Evolutionary conservation across 371 early-diverging fungal genomes (phyloP), one percentile per base, ranked within the genome.

Genomic region (Mortierella sp.): DNA sequence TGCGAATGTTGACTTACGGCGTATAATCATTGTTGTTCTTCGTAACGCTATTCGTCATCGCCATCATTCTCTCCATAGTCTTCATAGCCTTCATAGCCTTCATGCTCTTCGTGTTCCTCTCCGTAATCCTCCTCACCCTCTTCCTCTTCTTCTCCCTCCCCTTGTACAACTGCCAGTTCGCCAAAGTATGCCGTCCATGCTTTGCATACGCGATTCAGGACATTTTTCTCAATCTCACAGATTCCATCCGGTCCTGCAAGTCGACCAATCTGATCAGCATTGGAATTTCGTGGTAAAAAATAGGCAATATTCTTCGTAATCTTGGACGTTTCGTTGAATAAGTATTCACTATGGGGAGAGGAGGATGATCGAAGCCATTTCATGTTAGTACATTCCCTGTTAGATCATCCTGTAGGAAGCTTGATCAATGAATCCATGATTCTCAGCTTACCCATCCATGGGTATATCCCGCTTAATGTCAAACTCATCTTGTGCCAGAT

Each of bases 251-350:
- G 55, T 45, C 67, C 77, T 22, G 67, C 74, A 22, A 79, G 70
- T 0, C 68, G 64, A 10, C 81, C 76, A 32, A 94, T 86, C 83
- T 94, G 89, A 2, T 88, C 70, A 2, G 83, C 76, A 68, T 95
- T 88, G 50, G 92, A 89, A 82, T 95, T 96, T 22, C 94, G 88
- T 10, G 98, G 97, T 70, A 97, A 80, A 85, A 91, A 98, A 74
- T 93, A 94, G 5, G 90, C 93, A 58, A 97, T 89, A 61, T 96
- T 94, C 2, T 80, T 85, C 0, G 96, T 90, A 32, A 97, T 91
- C 52, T 84, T 70, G 8, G 84, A 76, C 7, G 95, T 91, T n/a
- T 87, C 70, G 28, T 89, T 76, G 77, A 91, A 90, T 43, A 97
- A 87, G 16, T 88, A 75, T 36, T 88, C 70, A 1, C 92, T 91